Conservation (phyloP, 345 rosid species). For the Cardamine chenopodiifolia region DNA sequence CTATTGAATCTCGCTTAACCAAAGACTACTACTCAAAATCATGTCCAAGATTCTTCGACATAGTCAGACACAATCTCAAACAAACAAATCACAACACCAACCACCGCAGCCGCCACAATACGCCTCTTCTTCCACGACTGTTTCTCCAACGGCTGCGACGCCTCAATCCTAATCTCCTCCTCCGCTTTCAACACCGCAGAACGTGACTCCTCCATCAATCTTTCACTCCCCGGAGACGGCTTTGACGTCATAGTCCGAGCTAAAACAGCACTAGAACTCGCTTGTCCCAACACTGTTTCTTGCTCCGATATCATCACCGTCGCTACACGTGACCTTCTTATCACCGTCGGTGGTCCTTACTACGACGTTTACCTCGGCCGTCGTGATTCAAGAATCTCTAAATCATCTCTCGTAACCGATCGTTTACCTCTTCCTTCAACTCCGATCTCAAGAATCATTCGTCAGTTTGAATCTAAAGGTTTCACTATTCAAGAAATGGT, state of each 20-base stretch:
- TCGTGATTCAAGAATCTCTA: slow-evolving; percentile 60
- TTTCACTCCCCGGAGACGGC: slow-evolving; percentile 87
- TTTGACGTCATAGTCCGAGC: slow-evolving; percentile 78
- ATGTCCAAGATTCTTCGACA: slow-evolving; percentile 69
- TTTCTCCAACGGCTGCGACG: slow-evolving; percentile 79
- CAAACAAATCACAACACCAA: slow-evolving; percentile 80
- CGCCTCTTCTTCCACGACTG: slow-evolving; percentile 90
- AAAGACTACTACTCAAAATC: slow-evolving; percentile 61
- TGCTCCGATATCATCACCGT: slow-evolving; percentile 85
- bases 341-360: slow-evolving; percentile 73
- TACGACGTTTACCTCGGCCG: slow-evolving; percentile 77
- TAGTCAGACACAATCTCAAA: slow-evolving; percentile 66
- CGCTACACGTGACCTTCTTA: slow-evolving; percentile 76
- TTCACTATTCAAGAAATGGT: slow-evolving; percentile 83
- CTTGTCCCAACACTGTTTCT: slow-evolving; percentile 82
- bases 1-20: slow-evolving; percentile 50
- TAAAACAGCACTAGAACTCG: slow-evolving; percentile 85
- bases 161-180: slow-evolving; percentile 65
- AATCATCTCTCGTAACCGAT: slow-evolving; percentile 50
- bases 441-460: slow-evolving; percentile 54
- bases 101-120: slow-evolving; percentile 84
- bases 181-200: slow-evolving; percentile 70
- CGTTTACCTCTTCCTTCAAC: slow-evolving; percentile 69
- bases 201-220: slow-evolving; percentile 77
- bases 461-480: slow-evolving; percentile 58